Base-by-base conservation (phyloP, 2,329 filamentous ascomycete species). In the Chaetomiaceae sp. region DNA sequence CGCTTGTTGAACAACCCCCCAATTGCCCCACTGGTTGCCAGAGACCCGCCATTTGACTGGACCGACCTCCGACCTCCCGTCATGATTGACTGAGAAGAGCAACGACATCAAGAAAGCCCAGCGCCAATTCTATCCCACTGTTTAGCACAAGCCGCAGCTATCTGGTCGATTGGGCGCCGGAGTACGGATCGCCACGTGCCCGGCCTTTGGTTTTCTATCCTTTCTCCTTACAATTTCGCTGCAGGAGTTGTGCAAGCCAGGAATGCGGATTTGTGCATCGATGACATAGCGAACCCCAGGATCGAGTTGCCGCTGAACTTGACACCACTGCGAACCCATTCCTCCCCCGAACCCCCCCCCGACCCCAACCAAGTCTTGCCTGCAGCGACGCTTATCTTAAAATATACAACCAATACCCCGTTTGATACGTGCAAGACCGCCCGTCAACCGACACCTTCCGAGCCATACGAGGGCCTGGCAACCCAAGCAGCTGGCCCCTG, bases 41-140 rank as follows among this genome's bases (percentile, higher is more conserved):
- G 23, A 30, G 20, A 42, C 21, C 53, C 36, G 37, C 45, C 37
- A 25, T 38, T 44, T 51, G 54, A 50, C 55, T 51, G 40, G 51
- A 36, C 41, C 46, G 49, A 53, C 53, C 46, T 53, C 47, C 38
- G 49, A 53, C 53, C 20, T 46, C 52, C 41, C 52, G 42, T 48
- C 47, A 47, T 54, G 32, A 42, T 40, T 53, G 41, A 43, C 21
- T 37, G 51, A 44, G 16, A 16, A 23, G 32, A 51, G 34, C 13
- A 32, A 54, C 14, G 11, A 44, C 44, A 41, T 29, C 33, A 41
- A 36, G 42, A 9, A 37, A 47, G n/a, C 16, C 37, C 25, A 48
- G 5, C 25, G 25, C 27, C 34, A 20, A 21, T 30, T 32, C 20
- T 20, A 40, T 53, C 32, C 37, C 20, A 6, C 32, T 20, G 4